Evolutionary conservation across 2,329 filamentous ascomycete species (phyloP).

Genomic region (Microdochium nivale): DNA sequence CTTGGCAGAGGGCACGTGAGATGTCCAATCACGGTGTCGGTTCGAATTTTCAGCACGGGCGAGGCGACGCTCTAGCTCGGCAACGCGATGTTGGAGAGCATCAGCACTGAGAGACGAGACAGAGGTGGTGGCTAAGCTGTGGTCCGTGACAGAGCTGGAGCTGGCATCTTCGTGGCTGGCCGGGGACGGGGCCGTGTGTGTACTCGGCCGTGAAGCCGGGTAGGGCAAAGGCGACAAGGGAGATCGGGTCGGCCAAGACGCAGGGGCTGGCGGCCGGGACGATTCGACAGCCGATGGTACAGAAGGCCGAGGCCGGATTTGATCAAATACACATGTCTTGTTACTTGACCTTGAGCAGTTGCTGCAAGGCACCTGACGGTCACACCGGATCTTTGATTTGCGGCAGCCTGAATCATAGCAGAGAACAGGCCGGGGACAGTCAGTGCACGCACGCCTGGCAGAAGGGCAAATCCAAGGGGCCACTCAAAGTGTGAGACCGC

Average conservation of each 20-base stretch:
- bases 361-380: slow-evolving; percentile 48
- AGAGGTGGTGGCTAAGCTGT: neutral
- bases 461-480: neutral
- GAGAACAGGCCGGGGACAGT: neutral
- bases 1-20: slow-evolving; percentile 1
- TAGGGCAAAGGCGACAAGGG: neutral
- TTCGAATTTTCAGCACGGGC: slow-evolving; percentile 1
- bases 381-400: slow-evolving; percentile 52
- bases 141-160: neutral
- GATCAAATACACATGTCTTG: slow-evolving; percentile 39
- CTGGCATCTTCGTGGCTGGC: neutral
- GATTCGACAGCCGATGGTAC: slow-evolving; percentile 5
- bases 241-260: neutral
- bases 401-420: slow-evolving; percentile 30
- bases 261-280: slow-evolving; percentile 1
- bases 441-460: neutral
- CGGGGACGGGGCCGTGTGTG: neutral
- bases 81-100: neutral
- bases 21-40: slow-evolving; percentile 11
- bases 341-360: slow-evolving; percentile 50
- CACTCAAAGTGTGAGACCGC: neutral
- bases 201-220: neutral
- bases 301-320: slow-evolving; percentile 13
- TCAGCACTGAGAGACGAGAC: slow-evolving; percentile 19
- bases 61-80: slow-evolving; percentile 33